These are phyloP conservation scores for Clarireedia sp. DNA, from an alignment of 2,329 filamentous ascomycete genomes.

Conservation along the genomic window DNA sequence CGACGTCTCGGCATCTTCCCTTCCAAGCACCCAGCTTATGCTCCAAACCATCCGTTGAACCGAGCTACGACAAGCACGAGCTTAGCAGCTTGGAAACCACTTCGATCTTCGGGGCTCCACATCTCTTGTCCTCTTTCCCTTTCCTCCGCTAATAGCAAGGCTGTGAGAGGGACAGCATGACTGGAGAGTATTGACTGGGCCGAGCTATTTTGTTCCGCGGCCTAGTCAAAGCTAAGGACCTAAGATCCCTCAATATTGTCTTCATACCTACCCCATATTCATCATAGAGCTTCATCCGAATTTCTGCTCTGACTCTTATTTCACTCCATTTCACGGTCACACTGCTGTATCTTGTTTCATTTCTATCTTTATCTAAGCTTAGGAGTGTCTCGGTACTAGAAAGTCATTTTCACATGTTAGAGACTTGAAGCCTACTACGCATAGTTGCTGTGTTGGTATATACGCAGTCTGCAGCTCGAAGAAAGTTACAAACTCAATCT, in stretches of 20 bases:
- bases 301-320: background rate
- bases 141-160: conserved; percentile 6
- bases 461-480: background rate
- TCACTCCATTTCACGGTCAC: background rate
- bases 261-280: background rate
- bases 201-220: conserved; percentile 7
- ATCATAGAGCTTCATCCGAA: background rate
- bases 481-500: background rate
- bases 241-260: no score
- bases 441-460: background rate
- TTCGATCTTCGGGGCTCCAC: background rate
- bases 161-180: background rate
- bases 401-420: conserved; percentile 1
- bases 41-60: conserved; percentile 7
- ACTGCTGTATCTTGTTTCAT: background rate
- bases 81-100: background rate
- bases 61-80: conserved; percentile 8
- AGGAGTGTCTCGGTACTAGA: background rate
- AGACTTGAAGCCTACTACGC: background rate
- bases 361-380: background rate
- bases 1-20: background rate
- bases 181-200: background rate
- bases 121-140: background rate
- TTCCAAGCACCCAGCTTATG: background rate
- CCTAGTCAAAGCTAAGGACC: background rate